Evolutionary conservation across 805 yeast species (phyloP), one percentile per base, ranked within the genome.

Genomic region (Cyberlindnera japonica): DNA sequence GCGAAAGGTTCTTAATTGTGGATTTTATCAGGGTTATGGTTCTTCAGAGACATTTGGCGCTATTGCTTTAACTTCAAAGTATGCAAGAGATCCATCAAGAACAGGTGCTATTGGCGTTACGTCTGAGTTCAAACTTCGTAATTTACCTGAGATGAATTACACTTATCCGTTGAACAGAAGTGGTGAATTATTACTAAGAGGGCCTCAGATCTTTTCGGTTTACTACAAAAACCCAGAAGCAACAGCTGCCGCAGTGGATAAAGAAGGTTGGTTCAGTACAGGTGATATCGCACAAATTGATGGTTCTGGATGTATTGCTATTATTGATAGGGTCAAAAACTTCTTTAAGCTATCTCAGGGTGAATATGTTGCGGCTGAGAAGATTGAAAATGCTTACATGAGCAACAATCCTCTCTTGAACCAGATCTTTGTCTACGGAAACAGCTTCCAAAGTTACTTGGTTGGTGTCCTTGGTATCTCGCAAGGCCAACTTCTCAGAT

Each of bases 321-420:
- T 83, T 44, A 71, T 83, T 54, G 91, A 83, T 56, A 70, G 93
- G 43, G 86, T 83, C 27, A 83, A 83, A 65, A 83, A 83, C 62
- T 83, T 83, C 65, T 83, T 82, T 69, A 83, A 83, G 51, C 58
- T 77, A 40, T 68, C 79, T 3, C 81, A 75, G 53, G 81, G 81
- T 52, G 91, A 83, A 54, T 83, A 81, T 57, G 74, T 83, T 38
- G 81, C 88, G 1, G 88, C 89, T 7, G 93, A 83, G 54, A 80
- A 74, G 59, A 76, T 83, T 49, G 90, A 83, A 53, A 80, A 79
- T 51, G 61, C 63, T 13, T 82, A 83, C 57, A 57, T 79, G 33
- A 68, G 83, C 0, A 62, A 68, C 7, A 69, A 73, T 48, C 72
- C 82, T 5, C 53, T 67, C n/a, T 52, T 80, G 27, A 59, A 75